These are phyloP conservation scores for Apiotrichum sp. DNA, from an alignment of 1,284 basidiomycete genomes.

Conservation along the genomic window DNA sequence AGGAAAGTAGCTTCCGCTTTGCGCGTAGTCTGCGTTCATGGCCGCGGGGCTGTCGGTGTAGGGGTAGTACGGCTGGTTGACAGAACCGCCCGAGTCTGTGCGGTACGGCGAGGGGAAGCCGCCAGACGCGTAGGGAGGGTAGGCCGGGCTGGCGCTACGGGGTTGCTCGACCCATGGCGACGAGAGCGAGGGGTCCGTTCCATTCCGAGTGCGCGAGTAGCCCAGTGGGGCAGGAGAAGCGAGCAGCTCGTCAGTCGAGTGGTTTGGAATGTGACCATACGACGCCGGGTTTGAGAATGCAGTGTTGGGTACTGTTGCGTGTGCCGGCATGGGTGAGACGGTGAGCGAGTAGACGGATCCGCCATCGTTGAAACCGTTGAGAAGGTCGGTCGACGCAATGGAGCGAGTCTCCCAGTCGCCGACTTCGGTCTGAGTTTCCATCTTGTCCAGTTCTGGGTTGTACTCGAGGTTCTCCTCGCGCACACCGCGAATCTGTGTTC, in stretches of 20 bases:
- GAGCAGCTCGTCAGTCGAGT: conserved; percentile 38
- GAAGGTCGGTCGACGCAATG: conserved; percentile 30
- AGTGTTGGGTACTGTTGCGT: background rate
- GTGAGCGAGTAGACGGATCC: background rate
- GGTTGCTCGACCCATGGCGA: background rate
- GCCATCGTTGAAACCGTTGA: conserved; percentile 22
- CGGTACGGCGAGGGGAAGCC: background rate
- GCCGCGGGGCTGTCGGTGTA: background rate
- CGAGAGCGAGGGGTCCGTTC: background rate
- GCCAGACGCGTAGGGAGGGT: background rate
- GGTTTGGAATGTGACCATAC: conserved; percentile 14
- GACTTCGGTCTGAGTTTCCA: conserved; percentile 29
- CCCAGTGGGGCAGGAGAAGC: background rate
- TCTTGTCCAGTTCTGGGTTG: conserved; percentile 28
- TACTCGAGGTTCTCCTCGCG: conserved; percentile 47
- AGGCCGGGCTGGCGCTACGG: background rate
- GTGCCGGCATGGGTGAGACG: background rate
- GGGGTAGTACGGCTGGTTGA: background rate
- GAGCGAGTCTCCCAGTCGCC: conserved; percentile 40
- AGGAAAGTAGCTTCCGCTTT: too few relatives aligned
- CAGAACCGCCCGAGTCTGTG: conserved; percentile 14
- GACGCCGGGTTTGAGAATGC: background rate
- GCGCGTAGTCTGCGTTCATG: too few relatives aligned
- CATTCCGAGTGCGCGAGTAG: background rate
- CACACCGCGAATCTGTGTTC: conserved; percentile 42